Conservation (phyloP, 2,329 filamentous ascomycete species). For the Hyphodiscus sp. region DNA sequence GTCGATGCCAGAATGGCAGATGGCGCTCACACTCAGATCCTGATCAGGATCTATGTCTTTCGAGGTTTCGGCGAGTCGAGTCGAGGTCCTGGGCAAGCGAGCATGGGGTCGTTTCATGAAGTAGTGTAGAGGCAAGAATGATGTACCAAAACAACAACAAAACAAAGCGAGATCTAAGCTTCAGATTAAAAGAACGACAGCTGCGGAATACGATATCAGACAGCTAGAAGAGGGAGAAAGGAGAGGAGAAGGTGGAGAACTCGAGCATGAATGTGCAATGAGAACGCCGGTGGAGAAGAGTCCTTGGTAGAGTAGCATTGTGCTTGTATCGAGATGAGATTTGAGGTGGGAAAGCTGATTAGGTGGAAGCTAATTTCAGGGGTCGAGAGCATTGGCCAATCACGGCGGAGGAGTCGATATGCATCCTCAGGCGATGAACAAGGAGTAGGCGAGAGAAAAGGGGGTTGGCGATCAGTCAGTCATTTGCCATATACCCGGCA, state of each 20-base stretch:
- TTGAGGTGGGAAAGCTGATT: no score
- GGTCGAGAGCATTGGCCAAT: no score
- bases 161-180: neutral
- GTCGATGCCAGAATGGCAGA: neutral
- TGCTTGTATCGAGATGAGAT: no score
- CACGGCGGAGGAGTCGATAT: no score
- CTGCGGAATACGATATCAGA: constrained; percentile 1
- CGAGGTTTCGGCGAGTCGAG: neutral
- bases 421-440: no score
- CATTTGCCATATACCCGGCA: no score
- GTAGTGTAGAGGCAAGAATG: neutral
- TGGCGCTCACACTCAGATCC: neutral
- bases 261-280: no score
- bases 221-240: neutral
- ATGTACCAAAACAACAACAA: neutral
- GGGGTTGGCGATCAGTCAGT: no score
- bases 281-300: no score
- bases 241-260: neutral
- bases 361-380: no score
- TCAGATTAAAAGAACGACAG: neutral
- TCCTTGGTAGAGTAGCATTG: no score
- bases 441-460: no score
- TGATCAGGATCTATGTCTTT: neutral
- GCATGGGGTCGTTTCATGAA: neutral
- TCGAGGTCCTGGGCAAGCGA: neutral